phyloP scores from a whole-genome alignment of 768 basidiomycete species.

The Auriscalpium orientale region DNA sequence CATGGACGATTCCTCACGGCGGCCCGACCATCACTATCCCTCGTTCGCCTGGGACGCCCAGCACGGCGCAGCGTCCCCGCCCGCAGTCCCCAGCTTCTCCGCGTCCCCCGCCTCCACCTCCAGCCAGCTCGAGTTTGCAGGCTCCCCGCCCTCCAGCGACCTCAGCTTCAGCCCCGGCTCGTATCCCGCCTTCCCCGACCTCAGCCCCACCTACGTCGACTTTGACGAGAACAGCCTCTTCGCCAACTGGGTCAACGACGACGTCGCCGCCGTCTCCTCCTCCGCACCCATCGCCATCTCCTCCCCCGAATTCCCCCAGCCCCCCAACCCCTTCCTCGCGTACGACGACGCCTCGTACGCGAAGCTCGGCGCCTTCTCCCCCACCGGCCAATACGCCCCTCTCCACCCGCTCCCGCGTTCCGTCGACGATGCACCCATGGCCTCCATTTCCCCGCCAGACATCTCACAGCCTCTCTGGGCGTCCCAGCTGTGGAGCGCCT shows the following conservation, averaged over 20 bases:
- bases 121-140: constrained; percentile 33
- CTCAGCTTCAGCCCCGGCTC: constrained; percentile 28
- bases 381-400: constrained; percentile 46
- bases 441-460: constrained; percentile 55
- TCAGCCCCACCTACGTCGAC: constrained; percentile 30
- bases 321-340: constrained; percentile 39
- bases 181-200: constrained; percentile 25
- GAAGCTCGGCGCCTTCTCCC: constrained; percentile 48
- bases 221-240: constrained; percentile 33
- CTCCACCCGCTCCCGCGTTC: constrained; percentile 55
- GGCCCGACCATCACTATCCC: constrained; percentile 19
- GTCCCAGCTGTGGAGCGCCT: constrained; percentile 53
- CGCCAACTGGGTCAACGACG: constrained; percentile 61
- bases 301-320: constrained; percentile 31
- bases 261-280: constrained; percentile 29
- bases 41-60: constrained; percentile 33
- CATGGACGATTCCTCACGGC: constrained; percentile 36
- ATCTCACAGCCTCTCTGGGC: constrained; percentile 62
- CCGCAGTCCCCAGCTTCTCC: constrained; percentile 32
- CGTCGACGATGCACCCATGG: constrained; percentile 20
- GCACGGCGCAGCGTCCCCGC: constrained; percentile 28
- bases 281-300: constrained; percentile 62
- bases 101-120: constrained; percentile 33
- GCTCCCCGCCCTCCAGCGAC: constrained; percentile 32
- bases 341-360: constrained; percentile 35